These are phyloP conservation scores for Tylopilus rubrobrunneus DNA, from an alignment of 768 basidiomycete genomes.

Conservation along the genomic window DNA sequence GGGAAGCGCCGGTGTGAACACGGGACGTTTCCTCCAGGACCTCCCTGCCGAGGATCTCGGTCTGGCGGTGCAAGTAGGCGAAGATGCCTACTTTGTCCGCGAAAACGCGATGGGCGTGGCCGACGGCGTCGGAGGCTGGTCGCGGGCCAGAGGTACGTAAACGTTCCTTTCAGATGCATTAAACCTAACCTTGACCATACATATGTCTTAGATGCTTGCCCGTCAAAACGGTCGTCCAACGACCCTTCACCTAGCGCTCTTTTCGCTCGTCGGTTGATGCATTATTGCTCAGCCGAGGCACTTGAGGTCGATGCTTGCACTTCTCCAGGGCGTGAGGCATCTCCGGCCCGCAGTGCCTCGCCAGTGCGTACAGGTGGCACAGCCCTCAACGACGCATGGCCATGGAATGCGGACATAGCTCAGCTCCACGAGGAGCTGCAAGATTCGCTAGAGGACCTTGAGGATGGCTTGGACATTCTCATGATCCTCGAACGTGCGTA, in stretches of 20 bases:
- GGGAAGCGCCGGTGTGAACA: constrained; percentile 9
- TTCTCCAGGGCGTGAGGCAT: constrained; percentile 20
- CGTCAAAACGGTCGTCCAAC: constrained; percentile 33
- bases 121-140: constrained; percentile 95
- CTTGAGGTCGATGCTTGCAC: constrained; percentile 10
- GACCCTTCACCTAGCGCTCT: constrained; percentile 47
- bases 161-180: constrained; percentile 8
- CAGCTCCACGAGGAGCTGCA: constrained; percentile 43
- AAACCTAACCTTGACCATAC: constrained; percentile 9
- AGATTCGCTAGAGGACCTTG: constrained; percentile 55
- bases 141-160: constrained; percentile 39
- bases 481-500: constrained; percentile 69
- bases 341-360: constrained; percentile 42
- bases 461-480: constrained; percentile 67
- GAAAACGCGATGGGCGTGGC: constrained; percentile 91
- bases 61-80: constrained; percentile 78
- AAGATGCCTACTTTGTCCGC: constrained; percentile 84
- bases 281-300: constrained; percentile 68
- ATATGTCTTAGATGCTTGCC: constrained; percentile 12
- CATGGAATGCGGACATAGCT: constrained; percentile 32
- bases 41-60: constrained; percentile 32
- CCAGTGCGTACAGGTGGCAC: constrained; percentile 37
- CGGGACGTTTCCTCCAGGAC: constrained; percentile 29
- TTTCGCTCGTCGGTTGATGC: constrained; percentile 81
- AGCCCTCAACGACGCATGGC: constrained; percentile 27